phyloP scores from a whole-genome alignment of 805 yeast species.

The Brettanomyces nanus region DNA sequence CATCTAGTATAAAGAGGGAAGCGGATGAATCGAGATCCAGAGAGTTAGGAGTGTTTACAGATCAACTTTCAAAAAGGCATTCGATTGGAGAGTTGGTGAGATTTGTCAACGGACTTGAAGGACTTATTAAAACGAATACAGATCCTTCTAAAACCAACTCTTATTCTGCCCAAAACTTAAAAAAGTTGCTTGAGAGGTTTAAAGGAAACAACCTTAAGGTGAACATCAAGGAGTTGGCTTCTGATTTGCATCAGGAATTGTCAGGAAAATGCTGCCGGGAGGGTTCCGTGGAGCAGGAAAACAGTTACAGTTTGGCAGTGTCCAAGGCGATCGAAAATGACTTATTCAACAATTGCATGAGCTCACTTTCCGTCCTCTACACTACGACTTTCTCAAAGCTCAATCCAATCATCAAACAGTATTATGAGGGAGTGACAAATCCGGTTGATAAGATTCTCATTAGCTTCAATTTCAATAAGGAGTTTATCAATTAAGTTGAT shows the following conservation, averaged over 20 bases:
- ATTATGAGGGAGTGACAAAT: slow-evolving; percentile 32
- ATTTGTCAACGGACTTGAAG: slow-evolving; percentile 58
- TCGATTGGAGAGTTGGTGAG: slow-evolving; percentile 60
- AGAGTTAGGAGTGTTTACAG: slow-evolving; percentile 36
- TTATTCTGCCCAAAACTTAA: slow-evolving; percentile 51
- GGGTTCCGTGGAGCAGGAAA: slow-evolving; percentile 16
- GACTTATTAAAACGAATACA: slow-evolving; percentile 33
- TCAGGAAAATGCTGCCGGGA: slow-evolving; percentile 20
- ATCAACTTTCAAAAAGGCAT: slow-evolving; percentile 36
- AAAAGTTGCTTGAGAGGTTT: slow-evolving; percentile 46
- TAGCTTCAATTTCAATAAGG: slow-evolving; percentile 23
- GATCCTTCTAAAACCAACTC: slow-evolving; percentile 55
- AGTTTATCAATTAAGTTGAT: slow-evolving; percentile 7
- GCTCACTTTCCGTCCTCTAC: slow-evolving; percentile 57
- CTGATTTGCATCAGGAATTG: slow-evolving; percentile 46
- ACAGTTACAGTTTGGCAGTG: slow-evolving; percentile 18
- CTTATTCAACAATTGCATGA: slow-evolving; percentile 59
- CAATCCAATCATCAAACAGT: slow-evolving; percentile 44
- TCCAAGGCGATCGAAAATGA: slow-evolving; percentile 40
- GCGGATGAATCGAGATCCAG: slow-evolving; percentile 25
- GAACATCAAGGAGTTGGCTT: slow-evolving; percentile 46
- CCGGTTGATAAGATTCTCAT: slow-evolving; percentile 26
- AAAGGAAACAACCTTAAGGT: slow-evolving; percentile 49
- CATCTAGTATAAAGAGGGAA: slow-evolving; percentile 15
- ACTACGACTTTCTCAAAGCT: slow-evolving; percentile 45